These are phyloP conservation scores for Prunus mongolica DNA, from an alignment of 306 rosid genomes.

Conservation along the genomic window DNA sequence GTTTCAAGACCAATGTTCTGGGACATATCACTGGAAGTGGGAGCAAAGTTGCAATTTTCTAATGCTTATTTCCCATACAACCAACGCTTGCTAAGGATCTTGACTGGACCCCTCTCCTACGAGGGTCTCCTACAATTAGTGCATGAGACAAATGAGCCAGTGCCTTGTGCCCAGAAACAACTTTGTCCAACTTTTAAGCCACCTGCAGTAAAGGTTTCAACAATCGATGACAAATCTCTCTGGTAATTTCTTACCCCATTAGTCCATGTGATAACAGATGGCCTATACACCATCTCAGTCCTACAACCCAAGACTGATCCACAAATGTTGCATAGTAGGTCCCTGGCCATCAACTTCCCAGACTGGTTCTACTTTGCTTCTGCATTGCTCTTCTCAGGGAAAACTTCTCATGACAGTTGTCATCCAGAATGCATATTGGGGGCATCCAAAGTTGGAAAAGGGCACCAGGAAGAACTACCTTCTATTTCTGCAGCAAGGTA, in stretches of 20 bases:
- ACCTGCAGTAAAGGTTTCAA: conserved; percentile 7
- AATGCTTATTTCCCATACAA: conserved; percentile 37
- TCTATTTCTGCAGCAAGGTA: conserved; percentile 30
- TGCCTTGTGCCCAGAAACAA: conserved; percentile 4
- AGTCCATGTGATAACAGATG: conserved; percentile 9
- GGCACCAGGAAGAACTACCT: conserved; percentile 10
- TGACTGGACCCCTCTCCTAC: conserved; percentile 31
- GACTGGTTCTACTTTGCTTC: conserved; percentile 41
- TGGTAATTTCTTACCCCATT: conserved; percentile 33
- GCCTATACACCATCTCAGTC: conserved; percentile 11
- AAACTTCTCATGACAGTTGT: conserved; percentile 7
- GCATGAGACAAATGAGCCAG: background rate
- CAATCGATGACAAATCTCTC: conserved; percentile 31
- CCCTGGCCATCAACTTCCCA: conserved; percentile 41
- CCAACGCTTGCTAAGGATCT: conserved; percentile 24
- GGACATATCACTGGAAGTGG: conserved; percentile 29
- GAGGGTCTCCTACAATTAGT: conserved; percentile 16
- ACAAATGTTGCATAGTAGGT: conserved; percentile 29
- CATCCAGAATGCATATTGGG: conserved; percentile 6
- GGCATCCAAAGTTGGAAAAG: conserved; percentile 6
- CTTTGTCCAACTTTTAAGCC: conserved; percentile 2
- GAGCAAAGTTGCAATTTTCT: conserved; percentile 33
- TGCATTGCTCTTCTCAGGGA: conserved; percentile 26
- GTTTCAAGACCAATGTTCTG: conserved; percentile 33
- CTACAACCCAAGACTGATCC: conserved; percentile 2